phyloP scores from a whole-genome alignment of 2,329 filamentous ascomycete species.

The Apiospora marii region DNA sequence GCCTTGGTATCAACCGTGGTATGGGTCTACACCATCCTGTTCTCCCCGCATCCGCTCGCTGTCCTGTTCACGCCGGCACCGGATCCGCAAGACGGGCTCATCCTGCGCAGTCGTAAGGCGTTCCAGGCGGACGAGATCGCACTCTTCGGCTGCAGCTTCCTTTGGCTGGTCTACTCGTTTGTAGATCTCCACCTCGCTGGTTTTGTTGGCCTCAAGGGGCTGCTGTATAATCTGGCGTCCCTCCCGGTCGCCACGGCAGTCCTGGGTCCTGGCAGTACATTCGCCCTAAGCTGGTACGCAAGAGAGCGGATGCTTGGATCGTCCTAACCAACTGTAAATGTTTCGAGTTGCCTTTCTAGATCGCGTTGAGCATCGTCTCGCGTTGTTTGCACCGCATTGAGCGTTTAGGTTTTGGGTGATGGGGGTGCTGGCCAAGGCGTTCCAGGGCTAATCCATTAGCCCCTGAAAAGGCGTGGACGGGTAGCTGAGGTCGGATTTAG shows the following conservation, averaged over 20 bases:
- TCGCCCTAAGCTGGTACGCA: neutral
- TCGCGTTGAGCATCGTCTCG: too few species aligned
- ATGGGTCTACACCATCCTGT: neutral
- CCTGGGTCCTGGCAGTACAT: neutral
- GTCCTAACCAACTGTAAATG: neutral
- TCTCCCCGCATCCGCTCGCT: neutral
- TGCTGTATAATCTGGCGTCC: neutral
- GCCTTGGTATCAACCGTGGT: neutral
- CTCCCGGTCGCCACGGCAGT: neutral
- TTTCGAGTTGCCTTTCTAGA: too few species aligned
- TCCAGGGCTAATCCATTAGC: too few species aligned
- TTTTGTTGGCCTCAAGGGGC: too few species aligned
- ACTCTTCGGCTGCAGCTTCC: neutral
- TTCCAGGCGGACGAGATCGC: neutral
- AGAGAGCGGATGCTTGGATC: neutral
- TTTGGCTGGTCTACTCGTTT: neutral
- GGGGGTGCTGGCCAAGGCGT: too few species aligned
- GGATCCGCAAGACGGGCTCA: neutral
- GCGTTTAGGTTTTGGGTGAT: neutral
- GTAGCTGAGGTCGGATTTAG: too few species aligned
- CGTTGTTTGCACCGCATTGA: too few species aligned
- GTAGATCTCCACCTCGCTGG: neutral
- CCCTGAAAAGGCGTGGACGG: too few species aligned
- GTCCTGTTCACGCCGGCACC: neutral
- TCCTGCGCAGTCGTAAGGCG: neutral